Percentiles rank a stretch among this genome's conserved stretches.
phyloP scores from a whole-genome alignment of 495 filamentous ascomycete genomes.

The Talaromyces liani region DNA sequence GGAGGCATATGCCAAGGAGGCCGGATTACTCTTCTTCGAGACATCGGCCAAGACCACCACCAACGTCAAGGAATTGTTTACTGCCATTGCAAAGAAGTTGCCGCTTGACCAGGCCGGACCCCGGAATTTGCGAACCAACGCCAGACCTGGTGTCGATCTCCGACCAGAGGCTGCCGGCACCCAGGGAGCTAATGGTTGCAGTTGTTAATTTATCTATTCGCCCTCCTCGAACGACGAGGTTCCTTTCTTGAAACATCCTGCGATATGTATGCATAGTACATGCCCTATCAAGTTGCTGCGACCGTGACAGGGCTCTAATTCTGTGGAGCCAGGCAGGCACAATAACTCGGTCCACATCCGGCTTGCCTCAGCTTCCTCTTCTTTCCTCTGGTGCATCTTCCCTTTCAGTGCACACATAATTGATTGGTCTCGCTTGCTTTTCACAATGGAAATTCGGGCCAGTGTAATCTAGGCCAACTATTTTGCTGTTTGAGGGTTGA shows the following conservation, averaged over 20 bases:
- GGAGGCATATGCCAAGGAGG: constrained; percentile 89
- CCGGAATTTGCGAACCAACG: constrained; percentile 66
- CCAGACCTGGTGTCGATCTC: constrained; percentile 73
- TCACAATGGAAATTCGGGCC: not conserved
- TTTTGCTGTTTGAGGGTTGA: not conserved
- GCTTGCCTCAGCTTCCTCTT: not conserved
- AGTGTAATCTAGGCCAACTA: not conserved
- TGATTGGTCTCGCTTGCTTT: not conserved
- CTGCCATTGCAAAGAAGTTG: constrained; percentile 95
- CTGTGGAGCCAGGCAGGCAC: not conserved
- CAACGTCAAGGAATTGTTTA: constrained; percentile 93
- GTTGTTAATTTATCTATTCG: constrained; percentile 47
- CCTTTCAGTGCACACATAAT: not conserved
- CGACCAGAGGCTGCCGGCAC: constrained; percentile 70
- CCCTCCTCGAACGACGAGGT: not conserved
- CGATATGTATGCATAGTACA: not conserved
- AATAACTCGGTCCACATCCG: not conserved
- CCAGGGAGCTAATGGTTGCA: constrained; percentile 65
- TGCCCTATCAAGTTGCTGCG: not conserved
- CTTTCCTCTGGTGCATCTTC: not conserved
- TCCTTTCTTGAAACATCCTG: not conserved
- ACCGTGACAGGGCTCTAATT: not conserved
- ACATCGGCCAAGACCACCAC: constrained; percentile 95
- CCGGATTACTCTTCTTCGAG: constrained; percentile 92
- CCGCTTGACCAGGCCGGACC: constrained; percentile 92